phyloP scores from a whole-genome alignment of 139 green algal species.

The Klebsormidium nitens region DNA sequence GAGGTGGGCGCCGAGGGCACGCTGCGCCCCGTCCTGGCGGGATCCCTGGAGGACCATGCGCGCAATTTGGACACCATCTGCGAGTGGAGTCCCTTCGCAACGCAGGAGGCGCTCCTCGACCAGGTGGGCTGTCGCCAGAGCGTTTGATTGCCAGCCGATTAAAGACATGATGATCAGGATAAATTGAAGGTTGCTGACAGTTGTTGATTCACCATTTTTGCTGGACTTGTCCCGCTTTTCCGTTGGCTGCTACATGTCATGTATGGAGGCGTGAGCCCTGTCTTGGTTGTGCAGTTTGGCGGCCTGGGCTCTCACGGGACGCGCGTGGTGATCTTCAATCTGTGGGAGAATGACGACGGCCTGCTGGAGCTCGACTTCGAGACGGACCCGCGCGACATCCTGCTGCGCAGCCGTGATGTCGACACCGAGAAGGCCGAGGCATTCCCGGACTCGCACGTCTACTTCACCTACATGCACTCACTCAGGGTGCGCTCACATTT shows the following conservation, averaged over 20 bases:
- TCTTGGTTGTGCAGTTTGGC: constrained; percentile 12
- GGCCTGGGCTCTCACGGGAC: constrained; percentile 18
- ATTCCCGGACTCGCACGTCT: constrained; percentile 28
- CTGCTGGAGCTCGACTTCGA: constrained; percentile 32
- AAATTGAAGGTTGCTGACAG: too few relatives aligned
- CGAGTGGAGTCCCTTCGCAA: background rate
- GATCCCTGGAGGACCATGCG: background rate
- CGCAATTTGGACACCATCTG: background rate
- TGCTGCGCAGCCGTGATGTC: constrained; percentile 9
- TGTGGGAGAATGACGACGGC: constrained; percentile 41
- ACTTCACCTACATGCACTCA: constrained; percentile 27
- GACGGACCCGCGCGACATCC: constrained; percentile 24
- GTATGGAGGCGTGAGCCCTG: too few relatives aligned
- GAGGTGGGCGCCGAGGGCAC: too few relatives aligned
- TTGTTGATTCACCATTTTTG: too few relatives aligned
- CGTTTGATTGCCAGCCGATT: too few relatives aligned
- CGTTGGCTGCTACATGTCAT: too few relatives aligned
- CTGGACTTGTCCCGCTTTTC: too few relatives aligned
- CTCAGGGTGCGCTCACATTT: constrained; percentile 5
- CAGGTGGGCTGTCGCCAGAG: too few relatives aligned
- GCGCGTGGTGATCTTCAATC: constrained; percentile 30
- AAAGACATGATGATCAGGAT: too few relatives aligned
- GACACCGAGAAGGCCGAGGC: constrained; percentile 16
- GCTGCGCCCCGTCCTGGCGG: too few relatives aligned
- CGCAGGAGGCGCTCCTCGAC: constrained; percentile 13